A percentile compares a stretch with the other conserved stretches of the same genome.
These are phyloP conservation scores for Diospyros lotus DNA, from an alignment of 148 eudicot genomes.

Conservation along the genomic window DNA sequence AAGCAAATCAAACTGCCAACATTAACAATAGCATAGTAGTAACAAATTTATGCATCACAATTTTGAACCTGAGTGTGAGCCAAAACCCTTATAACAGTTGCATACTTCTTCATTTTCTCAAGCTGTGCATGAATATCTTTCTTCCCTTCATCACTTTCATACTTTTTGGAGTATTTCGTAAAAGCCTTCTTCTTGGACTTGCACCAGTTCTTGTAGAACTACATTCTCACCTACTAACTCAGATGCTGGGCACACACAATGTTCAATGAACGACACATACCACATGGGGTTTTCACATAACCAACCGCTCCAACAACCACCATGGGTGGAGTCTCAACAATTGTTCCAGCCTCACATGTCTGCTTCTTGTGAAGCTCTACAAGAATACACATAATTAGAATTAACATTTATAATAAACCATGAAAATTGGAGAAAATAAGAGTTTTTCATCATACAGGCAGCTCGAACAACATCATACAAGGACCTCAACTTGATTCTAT, in stretches of 20 bases:
- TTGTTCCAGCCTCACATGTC: constrained; percentile 82
- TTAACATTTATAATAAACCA: too few species aligned
- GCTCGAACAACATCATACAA: not conserved
- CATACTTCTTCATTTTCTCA: constrained; percentile 71
- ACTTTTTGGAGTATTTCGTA: constrained; percentile 59
- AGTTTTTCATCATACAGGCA: not conserved
- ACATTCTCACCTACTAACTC: constrained; percentile 62
- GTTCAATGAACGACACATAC: constrained; percentile 74
- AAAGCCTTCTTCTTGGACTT: constrained; percentile 90
- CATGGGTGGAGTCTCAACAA: constrained; percentile 75
- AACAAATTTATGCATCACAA: not conserved
- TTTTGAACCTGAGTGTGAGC: constrained; percentile 74
- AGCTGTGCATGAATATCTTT: constrained; percentile 68
- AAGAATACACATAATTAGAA: not conserved
- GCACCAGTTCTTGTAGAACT: constrained; percentile 85
- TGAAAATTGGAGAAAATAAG: not conserved
- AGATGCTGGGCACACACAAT: constrained; percentile 85
- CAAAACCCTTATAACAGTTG: constrained; percentile 63
- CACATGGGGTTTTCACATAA: constrained; percentile 73
- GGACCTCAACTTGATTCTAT: not conserved
- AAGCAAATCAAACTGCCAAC: not conserved
- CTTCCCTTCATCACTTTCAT: constrained; percentile 62
- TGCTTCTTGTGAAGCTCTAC: constrained; percentile 83
- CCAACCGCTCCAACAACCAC: constrained; percentile 71
- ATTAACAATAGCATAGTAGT: not conserved